Conservation (phyloP, 768 basidiomycete species). For the Vararia minispora region DNA sequence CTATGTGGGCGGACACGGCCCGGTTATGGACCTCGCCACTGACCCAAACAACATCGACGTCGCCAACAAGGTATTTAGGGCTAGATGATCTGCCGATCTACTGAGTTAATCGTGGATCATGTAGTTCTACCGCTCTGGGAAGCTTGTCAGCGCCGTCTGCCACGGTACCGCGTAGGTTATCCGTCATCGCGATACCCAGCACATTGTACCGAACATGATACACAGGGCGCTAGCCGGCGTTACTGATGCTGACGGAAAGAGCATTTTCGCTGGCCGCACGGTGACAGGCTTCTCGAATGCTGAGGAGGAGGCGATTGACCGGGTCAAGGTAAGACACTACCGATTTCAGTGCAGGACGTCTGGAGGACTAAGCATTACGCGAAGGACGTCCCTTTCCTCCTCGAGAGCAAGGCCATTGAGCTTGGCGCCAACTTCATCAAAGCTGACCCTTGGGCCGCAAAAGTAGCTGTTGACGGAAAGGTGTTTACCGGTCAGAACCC, state of each 20-base stretch:
- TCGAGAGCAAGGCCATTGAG: constrained; percentile 51
- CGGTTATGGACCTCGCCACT: constrained; percentile 56
- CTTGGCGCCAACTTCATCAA: constrained; percentile 62
- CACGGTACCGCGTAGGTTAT: constrained; percentile 61
- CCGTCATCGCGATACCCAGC: background rate
- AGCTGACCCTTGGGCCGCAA: constrained; percentile 24
- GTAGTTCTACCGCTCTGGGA: constrained; percentile 59
- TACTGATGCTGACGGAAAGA: constrained; percentile 42
- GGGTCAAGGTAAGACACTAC: constrained; percentile 29
- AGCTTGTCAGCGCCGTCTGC: constrained; percentile 64
- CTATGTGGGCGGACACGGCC: constrained; percentile 74
- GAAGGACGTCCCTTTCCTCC: constrained; percentile 56
- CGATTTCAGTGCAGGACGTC: background rate
- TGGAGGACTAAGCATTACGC: background rate
- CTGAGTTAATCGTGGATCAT: background rate
- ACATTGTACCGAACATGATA: background rate
- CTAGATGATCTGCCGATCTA: background rate
- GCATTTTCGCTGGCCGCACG: constrained; percentile 49
- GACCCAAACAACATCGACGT: constrained; percentile 48
- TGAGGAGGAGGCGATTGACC: constrained; percentile 44
- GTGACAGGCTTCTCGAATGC: constrained; percentile 62
- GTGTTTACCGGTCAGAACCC: constrained; percentile 72
- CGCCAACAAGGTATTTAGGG: constrained; percentile 33
- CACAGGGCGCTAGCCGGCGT: constrained; percentile 45
- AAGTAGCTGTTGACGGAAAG: constrained; percentile 47